phyloP scores from a whole-genome alignment of 2,329 filamentous ascomycete genomes.

The Aspergillus quadrilineatus region DNA sequence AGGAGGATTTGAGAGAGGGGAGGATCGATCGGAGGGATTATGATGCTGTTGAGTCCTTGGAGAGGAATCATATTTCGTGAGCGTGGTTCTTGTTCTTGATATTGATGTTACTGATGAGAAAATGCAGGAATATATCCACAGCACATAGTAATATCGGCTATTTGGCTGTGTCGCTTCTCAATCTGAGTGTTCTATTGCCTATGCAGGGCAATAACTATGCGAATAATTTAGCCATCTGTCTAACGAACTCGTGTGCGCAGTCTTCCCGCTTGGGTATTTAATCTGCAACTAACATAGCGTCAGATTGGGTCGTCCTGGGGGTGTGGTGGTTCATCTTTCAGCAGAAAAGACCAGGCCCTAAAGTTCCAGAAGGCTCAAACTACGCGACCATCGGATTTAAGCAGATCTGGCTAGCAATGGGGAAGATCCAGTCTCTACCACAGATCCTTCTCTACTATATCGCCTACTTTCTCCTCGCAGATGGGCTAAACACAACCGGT shows the following conservation, averaged over 20 bases:
- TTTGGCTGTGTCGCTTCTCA: constrained; percentile 39
- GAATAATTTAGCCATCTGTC: constrained; percentile 42
- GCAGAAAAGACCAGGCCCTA: constrained; percentile 41
- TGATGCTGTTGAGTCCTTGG: constrained; percentile 43
- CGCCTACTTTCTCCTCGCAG: constrained; percentile 45
- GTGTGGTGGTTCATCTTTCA: constrained; percentile 48
- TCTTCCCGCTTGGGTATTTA: neutral
- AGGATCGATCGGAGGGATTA: constrained; percentile 41
- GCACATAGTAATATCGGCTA: constrained; percentile 47
- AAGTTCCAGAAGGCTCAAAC: constrained; percentile 40
- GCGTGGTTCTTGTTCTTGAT: neutral
- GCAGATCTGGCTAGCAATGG: constrained; percentile 41
- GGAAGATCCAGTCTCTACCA: constrained; percentile 39
- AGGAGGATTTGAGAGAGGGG: constrained; percentile 41
- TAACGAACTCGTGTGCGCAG: constrained; percentile 43
- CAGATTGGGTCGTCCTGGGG: constrained; percentile 44
- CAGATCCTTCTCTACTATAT: constrained; percentile 45
- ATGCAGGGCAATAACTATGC: constrained; percentile 37
- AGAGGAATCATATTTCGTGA: constrained; percentile 43
- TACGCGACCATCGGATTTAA: constrained; percentile 45
- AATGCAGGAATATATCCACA: constrained; percentile 40
- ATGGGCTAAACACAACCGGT: constrained; percentile 45
- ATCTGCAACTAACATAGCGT: neutral
- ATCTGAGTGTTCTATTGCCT: constrained; percentile 42
- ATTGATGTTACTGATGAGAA: constrained; percentile 2